Evolutionary conservation across 2,329 filamentous ascomycete species (phyloP).

Genomic region (Alternaria sp.): DNA sequence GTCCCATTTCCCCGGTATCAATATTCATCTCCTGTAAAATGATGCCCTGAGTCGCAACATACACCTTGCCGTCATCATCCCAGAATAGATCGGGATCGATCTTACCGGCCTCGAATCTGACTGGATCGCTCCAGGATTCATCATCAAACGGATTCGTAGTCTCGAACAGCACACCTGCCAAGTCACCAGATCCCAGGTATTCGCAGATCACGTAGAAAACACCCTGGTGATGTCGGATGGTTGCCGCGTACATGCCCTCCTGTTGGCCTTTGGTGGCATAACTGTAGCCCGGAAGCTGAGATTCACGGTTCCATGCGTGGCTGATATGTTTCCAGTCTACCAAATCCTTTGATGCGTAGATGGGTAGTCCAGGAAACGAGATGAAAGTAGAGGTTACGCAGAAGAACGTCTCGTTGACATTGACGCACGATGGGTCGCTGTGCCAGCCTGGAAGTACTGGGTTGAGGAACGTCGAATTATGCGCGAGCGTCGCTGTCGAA

Average conservation of each 20-base stretch:
- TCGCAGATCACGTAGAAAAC: slow-evolving; percentile 32
- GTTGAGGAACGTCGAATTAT: slow-evolving; percentile 42
- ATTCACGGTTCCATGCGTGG: slow-evolving; percentile 30
- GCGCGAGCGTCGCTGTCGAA: background rate
- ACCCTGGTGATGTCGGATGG: slow-evolving; percentile 34
- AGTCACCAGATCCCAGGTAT: slow-evolving; percentile 16
- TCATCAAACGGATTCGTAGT: slow-evolving; percentile 26
- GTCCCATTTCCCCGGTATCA: slow-evolving; percentile 39
- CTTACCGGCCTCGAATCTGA: slow-evolving; percentile 32
- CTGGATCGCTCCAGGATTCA: slow-evolving; percentile 27
- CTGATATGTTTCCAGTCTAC: slow-evolving; percentile 21
- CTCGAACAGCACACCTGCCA: slow-evolving; percentile 22
- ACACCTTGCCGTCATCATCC: slow-evolving; percentile 64
- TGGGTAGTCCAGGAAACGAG: slow-evolving; percentile 61
- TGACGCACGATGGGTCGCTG: slow-evolving; percentile 58
- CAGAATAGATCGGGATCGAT: slow-evolving; percentile 65
- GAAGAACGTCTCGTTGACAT: slow-evolving; percentile 54
- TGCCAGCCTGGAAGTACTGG: slow-evolving; percentile 62
- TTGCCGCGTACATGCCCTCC: slow-evolving; percentile 35
- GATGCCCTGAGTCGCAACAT: slow-evolving; percentile 46
- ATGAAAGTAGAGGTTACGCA: slow-evolving; percentile 63
- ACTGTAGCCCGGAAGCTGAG: slow-evolving; percentile 26
- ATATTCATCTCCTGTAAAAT: slow-evolving; percentile 44
- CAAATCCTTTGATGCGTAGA: slow-evolving; percentile 62
- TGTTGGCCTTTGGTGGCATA: slow-evolving; percentile 18